Evolutionary conservation across 768 basidiomycete species (phyloP).

Genomic region (Kwoniella sp.): DNA sequence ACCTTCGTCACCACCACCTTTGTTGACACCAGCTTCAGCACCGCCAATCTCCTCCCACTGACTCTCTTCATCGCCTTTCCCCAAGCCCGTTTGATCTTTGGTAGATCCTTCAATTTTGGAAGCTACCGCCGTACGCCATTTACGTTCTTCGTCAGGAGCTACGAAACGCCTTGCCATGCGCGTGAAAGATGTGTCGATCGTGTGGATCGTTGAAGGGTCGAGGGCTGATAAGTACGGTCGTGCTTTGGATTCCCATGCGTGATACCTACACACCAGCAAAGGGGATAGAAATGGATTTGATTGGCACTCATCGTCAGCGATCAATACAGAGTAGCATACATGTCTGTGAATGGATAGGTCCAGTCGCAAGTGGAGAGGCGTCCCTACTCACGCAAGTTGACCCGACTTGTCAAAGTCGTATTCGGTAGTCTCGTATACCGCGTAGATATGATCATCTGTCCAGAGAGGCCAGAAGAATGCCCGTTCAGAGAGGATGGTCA

Average conservation of each 20-base stretch:
- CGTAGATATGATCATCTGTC: conserved; percentile 46
- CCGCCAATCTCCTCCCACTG: conserved; percentile 17
- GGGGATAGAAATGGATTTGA: too few relatives aligned
- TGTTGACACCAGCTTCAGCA: not conserved
- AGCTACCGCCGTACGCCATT: not conserved
- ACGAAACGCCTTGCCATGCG: conserved; percentile 44
- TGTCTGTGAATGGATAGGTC: too few relatives aligned
- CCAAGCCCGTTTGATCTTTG: conserved; percentile 11
- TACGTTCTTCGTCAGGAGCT: conserved; percentile 33
- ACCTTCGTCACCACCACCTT: not conserved
- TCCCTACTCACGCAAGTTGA: conserved; percentile 44
- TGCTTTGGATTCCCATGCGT: conserved; percentile 55
- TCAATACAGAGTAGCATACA: too few relatives aligned
- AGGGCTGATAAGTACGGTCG: conserved; percentile 45
- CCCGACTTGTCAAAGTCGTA: conserved; percentile 47
- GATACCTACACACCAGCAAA: conserved; percentile 29
- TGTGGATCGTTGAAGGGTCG: conserved; percentile 45
- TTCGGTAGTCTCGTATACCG: conserved; percentile 42
- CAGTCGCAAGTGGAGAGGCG: too few relatives aligned
- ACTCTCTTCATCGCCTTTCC: conserved; percentile 14
- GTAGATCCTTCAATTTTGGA: not conserved
- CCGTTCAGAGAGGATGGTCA: conserved; percentile 56
- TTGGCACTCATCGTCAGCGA: conserved; percentile 5
- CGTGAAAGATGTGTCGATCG: conserved; percentile 48
- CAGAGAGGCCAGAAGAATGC: conserved; percentile 58